Percentiles rank a stretch among this genome's conserved stretches.
phyloP scores from a whole-genome alignment of 306 rosid genomes.

The Cucurbita maxima region DNA sequence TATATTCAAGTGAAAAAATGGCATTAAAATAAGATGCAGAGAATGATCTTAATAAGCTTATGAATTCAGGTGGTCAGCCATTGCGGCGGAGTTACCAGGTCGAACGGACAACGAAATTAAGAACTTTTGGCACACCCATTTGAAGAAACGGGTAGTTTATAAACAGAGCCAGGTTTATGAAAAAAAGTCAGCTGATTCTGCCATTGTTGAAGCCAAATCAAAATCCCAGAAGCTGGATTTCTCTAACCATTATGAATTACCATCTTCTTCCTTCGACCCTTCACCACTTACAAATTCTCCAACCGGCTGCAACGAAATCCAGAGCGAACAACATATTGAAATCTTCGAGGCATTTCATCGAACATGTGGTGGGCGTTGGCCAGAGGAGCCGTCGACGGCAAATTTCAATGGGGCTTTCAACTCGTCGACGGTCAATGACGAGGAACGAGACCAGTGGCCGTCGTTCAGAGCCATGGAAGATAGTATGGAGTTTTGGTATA shows the following conservation, averaged over 20 bases:
- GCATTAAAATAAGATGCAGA: background rate
- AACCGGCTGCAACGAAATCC: conserved; percentile 4
- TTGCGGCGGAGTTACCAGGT: conserved; percentile 81
- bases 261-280: conserved; percentile 18
- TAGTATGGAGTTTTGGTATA: conserved; percentile 78
- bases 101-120: conserved; percentile 89
- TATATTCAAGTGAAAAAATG: background rate
- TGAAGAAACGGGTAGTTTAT: conserved; percentile 47
- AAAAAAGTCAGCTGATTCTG: conserved; percentile 11
- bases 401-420: background rate
- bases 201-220: conserved; percentile 28
- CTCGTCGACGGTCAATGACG: conserved; percentile 14
- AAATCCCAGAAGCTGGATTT: conserved; percentile 13
- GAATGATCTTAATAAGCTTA: background rate
- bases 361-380: conserved; percentile 54
- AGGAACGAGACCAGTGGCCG: conserved; percentile 10
- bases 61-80: conserved; percentile 71
- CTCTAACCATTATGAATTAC: conserved; percentile 17
- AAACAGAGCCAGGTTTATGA: conserved; percentile 7
- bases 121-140: conserved; percentile 93
- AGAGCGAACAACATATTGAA: conserved; percentile 31
- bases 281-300: conserved; percentile 21
- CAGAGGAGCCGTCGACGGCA: conserved; percentile 35
- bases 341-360: conserved; percentile 22
- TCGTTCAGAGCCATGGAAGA: conserved; percentile 24